Evolutionary conservation across 352 stramenopile genomes (phyloP), one percentile per base, ranked within the genome.

Genomic region (Thraustochytrium sp.): DNA sequence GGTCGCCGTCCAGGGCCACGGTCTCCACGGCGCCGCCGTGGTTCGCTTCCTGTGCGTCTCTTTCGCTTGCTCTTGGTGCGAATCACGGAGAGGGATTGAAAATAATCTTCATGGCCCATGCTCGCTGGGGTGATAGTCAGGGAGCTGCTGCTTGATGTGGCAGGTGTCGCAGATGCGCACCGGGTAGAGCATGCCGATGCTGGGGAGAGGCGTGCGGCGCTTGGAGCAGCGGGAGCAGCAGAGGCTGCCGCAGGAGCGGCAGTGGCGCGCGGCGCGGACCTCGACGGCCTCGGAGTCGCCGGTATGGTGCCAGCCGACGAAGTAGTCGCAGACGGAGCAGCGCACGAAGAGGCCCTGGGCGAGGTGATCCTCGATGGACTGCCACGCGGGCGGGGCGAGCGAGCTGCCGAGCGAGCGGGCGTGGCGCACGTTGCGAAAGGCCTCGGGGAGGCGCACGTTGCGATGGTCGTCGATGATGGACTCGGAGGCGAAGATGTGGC

Each of bases 221-320:
- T 46, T 64, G 42, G 31, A 55, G 53, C 75, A 84, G 23, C 75
- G 40, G 18, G 63, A 18, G 44, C 75, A 84, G 2, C 85, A 64
- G 9, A 84, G 16, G 9, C 59, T 82, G 31, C 75, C 75, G 23
- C 75, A 84, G 8, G 55, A 64, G 46, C 31, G 40, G 34, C 75
- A 84, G 61, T 84, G 75, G 8, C 65, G 46, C n/a, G 55, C 49
- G 36, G 75, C 55, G 11, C 49, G 40, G 23, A 84, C 49, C 56
- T 84, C 75, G 23, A 76, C 75, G 23, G 75, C 75, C 49, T 80
- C 54, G 26, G 34, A 68, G 49, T 51, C 42, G 40, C 55, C 55
- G 13, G 55, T 80, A 13, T 68, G 44, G 37, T 84, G 55, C 75
- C 75, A 84, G 26, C 75, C 75, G 9, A 84, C 75, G 29, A 84